These are phyloP conservation scores for Aspergillus bertholletiae DNA, from an alignment of 495 filamentous ascomycete species.

Conservation along the genomic window DNA sequence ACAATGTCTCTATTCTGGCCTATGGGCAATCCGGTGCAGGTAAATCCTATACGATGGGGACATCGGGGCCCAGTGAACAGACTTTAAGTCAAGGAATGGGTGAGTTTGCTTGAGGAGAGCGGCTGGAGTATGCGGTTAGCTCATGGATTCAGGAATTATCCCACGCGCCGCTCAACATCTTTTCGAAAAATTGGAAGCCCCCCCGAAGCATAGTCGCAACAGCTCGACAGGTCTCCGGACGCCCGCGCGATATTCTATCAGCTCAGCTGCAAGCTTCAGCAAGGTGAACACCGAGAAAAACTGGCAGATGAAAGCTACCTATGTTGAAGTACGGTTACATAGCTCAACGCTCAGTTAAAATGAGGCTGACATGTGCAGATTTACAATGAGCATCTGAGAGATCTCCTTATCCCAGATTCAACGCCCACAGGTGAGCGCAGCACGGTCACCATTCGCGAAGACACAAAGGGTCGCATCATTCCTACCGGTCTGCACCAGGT, in stretches of 20 bases:
- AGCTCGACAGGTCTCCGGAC: conserved; percentile 76
- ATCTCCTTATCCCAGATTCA: conserved; percentile 80
- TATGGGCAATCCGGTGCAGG: conserved; percentile 99
- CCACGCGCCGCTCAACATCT: conserved; percentile 83
- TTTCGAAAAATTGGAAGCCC: conserved; percentile 78
- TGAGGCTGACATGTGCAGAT: conserved; percentile 51
- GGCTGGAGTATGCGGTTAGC: neutral
- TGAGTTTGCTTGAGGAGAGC: conserved; percentile 30
- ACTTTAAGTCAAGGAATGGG: conserved; percentile 71
- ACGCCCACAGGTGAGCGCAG: conserved; percentile 65
- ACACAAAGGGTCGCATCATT: conserved; percentile 91
- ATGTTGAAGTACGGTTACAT: conserved; percentile 69
- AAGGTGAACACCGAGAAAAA: conserved; percentile 62
- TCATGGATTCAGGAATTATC: conserved; percentile 68
- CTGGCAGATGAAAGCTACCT: conserved; percentile 93
- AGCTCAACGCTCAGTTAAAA: neutral
- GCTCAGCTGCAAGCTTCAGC: conserved; percentile 49
- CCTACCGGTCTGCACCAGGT: conserved; percentile 87
- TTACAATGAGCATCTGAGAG: conserved; percentile 93
- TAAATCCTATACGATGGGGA: conserved; percentile 99
- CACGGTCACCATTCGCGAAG: conserved; percentile 82
- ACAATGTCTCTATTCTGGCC: conserved; percentile 97
- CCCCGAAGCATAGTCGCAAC: conserved; percentile 47
- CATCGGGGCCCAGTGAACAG: conserved; percentile 82
- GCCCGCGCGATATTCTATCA: conserved; percentile 76